Base-by-base conservation (phyloP, 2,329 filamentous ascomycete genomes). In the Aciculosporium take region DNA sequence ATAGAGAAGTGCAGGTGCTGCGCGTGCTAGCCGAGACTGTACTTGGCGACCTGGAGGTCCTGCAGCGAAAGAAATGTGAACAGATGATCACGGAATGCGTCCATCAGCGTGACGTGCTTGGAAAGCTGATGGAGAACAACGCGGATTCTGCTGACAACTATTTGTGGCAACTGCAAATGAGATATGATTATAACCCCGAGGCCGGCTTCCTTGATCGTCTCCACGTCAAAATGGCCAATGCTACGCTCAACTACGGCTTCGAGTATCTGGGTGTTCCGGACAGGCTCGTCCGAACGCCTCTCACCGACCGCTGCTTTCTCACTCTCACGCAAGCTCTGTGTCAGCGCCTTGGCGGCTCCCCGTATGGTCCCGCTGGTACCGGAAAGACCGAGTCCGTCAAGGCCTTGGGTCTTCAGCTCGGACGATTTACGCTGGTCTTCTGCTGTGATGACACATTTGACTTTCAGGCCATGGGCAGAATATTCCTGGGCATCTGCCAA, bases 401-500 rank as follows among this genome's bases (percentile, higher is more conserved):
- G 64, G 91, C 91, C 17, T 74, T 99, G 21, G 93, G 91, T 68
- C 75, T 98, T 4, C 88, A 98, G 60, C 79, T 99, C 41, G 93
- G 91, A 58, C 81, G 93, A 45, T 99, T 98, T 60, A 98, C 93
- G 2, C 76, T 99, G 21, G 93, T 99, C 23, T 98, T 99, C 68
- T 98, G 93, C 62, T 99, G 91, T 67, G 91, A 99, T 57, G 91
- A 98, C 63, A 98, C 91, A 0, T 99, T 99, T 55, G 91, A 99
- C 61, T 98, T 96, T 71, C 91, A 98, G 57, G 91, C 91, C 39
- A 98, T 99, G 91, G 93, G 93, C 12, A 85, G 91, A 51, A 99
- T 99, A 53, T 98, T 99, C 74, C 72, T 98, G 28, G 91, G 91
- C 72, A 94, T 99, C 47, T 98, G 93, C 60, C 91, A 98, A 61